phyloP scores from a whole-genome alignment of 2,329 filamentous ascomycete species.

The Keithomyces neogunnii region DNA sequence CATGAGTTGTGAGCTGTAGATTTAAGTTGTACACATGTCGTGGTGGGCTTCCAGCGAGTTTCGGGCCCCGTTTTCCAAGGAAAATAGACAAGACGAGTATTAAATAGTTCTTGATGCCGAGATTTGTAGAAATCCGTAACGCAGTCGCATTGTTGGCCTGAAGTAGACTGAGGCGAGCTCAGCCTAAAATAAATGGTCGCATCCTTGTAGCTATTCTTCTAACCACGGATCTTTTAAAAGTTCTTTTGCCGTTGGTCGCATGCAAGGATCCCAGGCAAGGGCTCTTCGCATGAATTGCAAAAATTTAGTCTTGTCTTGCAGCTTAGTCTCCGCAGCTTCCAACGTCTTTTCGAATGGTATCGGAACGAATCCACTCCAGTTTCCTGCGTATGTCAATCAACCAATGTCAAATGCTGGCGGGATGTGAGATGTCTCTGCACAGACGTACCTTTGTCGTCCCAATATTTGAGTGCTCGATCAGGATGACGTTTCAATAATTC shows the following conservation, averaged over 20 bases:
- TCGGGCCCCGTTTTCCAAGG: too few relatives aligned
- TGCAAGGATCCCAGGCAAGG: conserved; percentile 13
- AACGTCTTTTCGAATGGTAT: conserved; percentile 12
- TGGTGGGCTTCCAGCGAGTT: too few relatives aligned
- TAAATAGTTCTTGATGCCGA: too few relatives aligned
- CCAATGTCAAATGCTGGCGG: not conserved
- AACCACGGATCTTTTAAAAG: conserved; percentile 17
- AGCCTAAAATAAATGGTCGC: too few relatives aligned
- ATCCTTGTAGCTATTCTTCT: not conserved
- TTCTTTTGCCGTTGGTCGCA: conserved; percentile 15
- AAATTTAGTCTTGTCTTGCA: conserved; percentile 12
- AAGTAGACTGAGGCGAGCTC: too few relatives aligned
- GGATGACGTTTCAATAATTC: conserved; percentile 10
- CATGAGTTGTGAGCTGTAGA: too few relatives aligned
- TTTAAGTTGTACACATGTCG: too few relatives aligned
- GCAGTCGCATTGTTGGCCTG: too few relatives aligned
- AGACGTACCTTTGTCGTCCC: conserved; percentile 15
- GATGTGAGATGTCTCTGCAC: too few relatives aligned
- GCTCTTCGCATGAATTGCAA: conserved; percentile 14
- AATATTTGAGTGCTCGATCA: conserved; percentile 12
- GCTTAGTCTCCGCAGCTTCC: conserved; percentile 11
- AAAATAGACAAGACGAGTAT: too few relatives aligned
- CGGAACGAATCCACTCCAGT: conserved; percentile 13
- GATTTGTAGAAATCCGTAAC: too few relatives aligned
- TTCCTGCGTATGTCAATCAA: conserved; percentile 7